Base-by-base conservation (phyloP, 305 asterid genomes). In the Fraxinus platypoda region DNA sequence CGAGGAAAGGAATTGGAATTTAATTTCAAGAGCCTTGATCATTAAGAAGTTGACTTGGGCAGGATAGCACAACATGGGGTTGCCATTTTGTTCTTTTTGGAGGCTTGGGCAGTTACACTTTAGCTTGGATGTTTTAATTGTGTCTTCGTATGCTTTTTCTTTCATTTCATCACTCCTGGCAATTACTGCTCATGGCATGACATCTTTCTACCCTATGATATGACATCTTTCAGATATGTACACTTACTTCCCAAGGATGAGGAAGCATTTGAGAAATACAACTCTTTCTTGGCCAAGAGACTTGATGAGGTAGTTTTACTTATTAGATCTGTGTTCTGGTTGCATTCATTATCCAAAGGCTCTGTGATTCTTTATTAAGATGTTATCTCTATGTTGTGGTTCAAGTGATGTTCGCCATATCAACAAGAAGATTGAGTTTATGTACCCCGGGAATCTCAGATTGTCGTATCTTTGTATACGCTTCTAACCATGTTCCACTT, bases 221-320 rank as follows among this genome's bases (percentile, higher is more conserved):
- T 62, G 87, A 72, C 78, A 66, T 83, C 81, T 76, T 79, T 86
- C 94, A 96, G 99, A 91, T 96, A 94, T 89, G 88, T 92, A 25
- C 99, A 96, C 87, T 89, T 96, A 81, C 94, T 92, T 85, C 99
- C 99, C 77, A 93, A 91, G 91, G 99, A 96, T 59, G 99, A 90
- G 83, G 99, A 91, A 72, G 98, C 99, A 87, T 84, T 94, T 87
- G 98, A 91, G 88, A 93, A 92, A 81, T 96, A 93, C 87, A 88
- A 87, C 82, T 87, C 93, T 74, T 91, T 91, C 81, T 93, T 91
- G 33, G 91, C 95, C 46, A 90, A 91, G 94, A 91, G 98, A 88
- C 97, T 93, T 83, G 99, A 96, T 84, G 99, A 96, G 99, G 99
- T 96, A 76, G 86, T 83, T 84, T 23, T 75, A 73, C 66, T 54